phyloP scores from a whole-genome alignment of 305 asterid genomes.

The Fraxinus sp. region DNA sequence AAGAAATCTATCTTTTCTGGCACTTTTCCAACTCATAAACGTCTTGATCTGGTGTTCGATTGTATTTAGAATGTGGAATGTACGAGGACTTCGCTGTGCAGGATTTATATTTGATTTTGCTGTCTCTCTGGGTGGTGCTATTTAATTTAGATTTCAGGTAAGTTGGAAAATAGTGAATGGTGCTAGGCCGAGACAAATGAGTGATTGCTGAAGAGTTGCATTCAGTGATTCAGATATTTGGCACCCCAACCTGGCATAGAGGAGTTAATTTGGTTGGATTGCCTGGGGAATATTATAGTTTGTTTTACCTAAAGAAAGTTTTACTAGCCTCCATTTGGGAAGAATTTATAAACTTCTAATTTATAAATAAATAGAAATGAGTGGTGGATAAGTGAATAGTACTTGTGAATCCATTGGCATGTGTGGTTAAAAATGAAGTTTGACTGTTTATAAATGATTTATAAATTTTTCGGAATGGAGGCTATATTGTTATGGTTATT shows the following conservation, averaged over 20 bases:
- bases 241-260: neutral
- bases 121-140: neutral
- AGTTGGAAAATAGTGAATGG: neutral
- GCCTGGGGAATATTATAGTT: neutral
- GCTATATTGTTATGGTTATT: neutral
- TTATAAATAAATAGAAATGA: neutral
- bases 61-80: neutral
- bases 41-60: neutral
- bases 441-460: neutral
- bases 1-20: neutral
- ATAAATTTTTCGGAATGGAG: neutral
- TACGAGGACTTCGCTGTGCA: neutral
- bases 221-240: neutral
- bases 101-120: neutral
- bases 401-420: neutral
- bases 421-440: neutral
- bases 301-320: neutral
- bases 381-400: neutral
- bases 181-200: neutral
- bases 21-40: neutral
- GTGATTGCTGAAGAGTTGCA: neutral
- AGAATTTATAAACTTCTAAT: neutral
- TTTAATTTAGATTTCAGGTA: neutral
- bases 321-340: neutral
- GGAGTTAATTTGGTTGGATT: neutral